Percentiles rank a stretch among this genome's conserved stretches.
phyloP scores from a whole-genome alignment of 495 filamentous ascomycete genomes.

The Aspergillus campestris region DNA sequence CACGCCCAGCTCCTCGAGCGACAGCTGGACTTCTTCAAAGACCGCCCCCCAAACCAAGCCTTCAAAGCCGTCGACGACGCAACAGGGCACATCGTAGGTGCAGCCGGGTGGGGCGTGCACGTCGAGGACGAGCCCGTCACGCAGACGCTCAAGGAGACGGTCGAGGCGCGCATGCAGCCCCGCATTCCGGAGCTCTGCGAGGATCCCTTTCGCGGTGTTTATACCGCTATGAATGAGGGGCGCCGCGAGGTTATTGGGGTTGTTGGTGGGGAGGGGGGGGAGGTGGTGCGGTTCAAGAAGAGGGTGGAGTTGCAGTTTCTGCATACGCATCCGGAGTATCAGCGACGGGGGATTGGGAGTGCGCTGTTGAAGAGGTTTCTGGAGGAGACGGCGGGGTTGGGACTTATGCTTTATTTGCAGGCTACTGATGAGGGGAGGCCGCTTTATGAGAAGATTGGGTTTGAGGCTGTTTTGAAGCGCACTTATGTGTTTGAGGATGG shows the following conservation, averaged over 20 bases:
- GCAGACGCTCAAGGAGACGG: constrained; percentile 7
- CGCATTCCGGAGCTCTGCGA: constrained; percentile 2
- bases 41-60: background rate
- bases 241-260: constrained; percentile 1
- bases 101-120: constrained; percentile 16
- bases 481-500: no score
- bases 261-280: background rate
- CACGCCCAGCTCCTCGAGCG: no score
- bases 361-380: no score
- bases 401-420: no score
- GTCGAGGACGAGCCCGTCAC: constrained; percentile 3
- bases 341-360: background rate
- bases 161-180: background rate
- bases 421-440: no score
- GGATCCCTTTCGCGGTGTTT: background rate
- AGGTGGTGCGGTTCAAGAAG: background rate
- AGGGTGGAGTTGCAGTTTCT: constrained; percentile 2
- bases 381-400: no score
- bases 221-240: background rate
- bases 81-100: constrained; percentile 16
- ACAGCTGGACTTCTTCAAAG: background rate
- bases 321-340: constrained; percentile 2
- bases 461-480: no score
- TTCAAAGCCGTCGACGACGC: constrained; percentile 9
- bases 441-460: no score